phyloP scores from a whole-genome alignment of 2,329 filamentous ascomycete species.

The Fusarium secorum region DNA sequence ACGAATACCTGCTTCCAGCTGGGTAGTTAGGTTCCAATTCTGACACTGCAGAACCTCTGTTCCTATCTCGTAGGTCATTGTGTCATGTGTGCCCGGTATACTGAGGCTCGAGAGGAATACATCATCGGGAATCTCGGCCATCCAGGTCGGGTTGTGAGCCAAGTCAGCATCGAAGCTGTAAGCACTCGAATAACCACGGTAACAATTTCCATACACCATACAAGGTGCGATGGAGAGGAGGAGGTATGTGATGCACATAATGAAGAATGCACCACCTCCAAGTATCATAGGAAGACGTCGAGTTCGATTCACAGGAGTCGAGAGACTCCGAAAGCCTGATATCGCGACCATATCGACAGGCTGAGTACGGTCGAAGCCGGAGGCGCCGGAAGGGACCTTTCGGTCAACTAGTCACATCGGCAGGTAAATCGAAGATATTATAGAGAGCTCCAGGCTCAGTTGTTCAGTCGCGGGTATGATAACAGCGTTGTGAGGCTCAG shows the following conservation, averaged over 20 bases:
- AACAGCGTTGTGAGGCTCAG: background rate
- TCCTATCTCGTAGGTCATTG: conserved; percentile 56
- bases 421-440: background rate
- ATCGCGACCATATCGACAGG: conserved; percentile 33
- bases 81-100: conserved; percentile 63
- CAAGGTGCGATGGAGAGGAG: conserved; percentile 42
- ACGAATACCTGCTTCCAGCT: conserved; percentile 57
- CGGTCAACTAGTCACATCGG: conserved; percentile 34
- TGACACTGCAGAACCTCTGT: conserved; percentile 55
- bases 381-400: conserved; percentile 31
- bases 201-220: conserved; percentile 41
- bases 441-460: background rate
- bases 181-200: conserved; percentile 41
- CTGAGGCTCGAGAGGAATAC: conserved; percentile 54
- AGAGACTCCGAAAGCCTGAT: conserved; percentile 23
- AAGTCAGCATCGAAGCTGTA: conserved; percentile 55
- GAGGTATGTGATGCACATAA: conserved; percentile 41
- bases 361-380: conserved; percentile 18
- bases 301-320: conserved; percentile 14
- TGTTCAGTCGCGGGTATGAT: background rate
- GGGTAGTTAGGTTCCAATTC: conserved; percentile 54
- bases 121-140: conserved; percentile 53
- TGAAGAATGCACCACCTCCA: conserved; percentile 32
- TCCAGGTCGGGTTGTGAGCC: conserved; percentile 51
- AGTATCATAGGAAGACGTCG: conserved; percentile 35